Evolutionary conservation across 305 asterid species (phyloP).

Genomic region (Fraxinus nigra): DNA sequence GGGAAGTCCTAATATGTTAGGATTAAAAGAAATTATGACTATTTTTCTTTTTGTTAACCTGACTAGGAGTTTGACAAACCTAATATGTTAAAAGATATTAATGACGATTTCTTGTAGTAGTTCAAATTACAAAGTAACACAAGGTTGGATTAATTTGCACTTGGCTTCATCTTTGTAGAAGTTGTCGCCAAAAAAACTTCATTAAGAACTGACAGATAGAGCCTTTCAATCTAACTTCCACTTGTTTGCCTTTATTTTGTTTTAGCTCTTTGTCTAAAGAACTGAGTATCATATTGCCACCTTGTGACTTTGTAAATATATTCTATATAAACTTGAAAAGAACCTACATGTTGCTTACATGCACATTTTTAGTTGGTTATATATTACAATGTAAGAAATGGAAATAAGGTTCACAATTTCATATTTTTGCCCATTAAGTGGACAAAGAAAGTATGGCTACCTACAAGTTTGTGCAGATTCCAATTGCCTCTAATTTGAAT

Average conservation of each 20-base stretch:
- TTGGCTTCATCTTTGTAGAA: not conserved
- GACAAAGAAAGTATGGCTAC: not conserved
- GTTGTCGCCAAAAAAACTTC: not conserved
- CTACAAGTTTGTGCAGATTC: not conserved
- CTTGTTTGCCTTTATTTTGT: not conserved
- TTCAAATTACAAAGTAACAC: not conserved
- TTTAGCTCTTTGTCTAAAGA: not conserved
- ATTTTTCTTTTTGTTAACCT: not conserved
- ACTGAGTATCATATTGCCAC: not conserved
- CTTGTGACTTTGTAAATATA: not conserved
- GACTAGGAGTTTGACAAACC: slow-evolving; percentile 1
- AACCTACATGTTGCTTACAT: not conserved
- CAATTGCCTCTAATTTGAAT: not conserved
- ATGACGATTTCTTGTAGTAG: not conserved
- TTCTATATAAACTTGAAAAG: not conserved
- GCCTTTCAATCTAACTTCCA: not conserved
- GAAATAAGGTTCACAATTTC: not conserved
- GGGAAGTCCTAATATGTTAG: not conserved
- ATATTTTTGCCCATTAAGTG: slow-evolving; percentile 8
- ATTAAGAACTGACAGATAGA: not conserved
- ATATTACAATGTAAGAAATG: slow-evolving; percentile 1
- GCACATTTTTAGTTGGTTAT: not conserved
- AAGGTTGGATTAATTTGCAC: not conserved
- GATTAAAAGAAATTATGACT: not conserved
- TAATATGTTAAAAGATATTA: not conserved